Percentiles rank a stretch among this genome's conserved stretches.
phyloP scores from a whole-genome alignment of 352 stramenopile genomes.

The Globisporangium acanthophoron region DNA sequence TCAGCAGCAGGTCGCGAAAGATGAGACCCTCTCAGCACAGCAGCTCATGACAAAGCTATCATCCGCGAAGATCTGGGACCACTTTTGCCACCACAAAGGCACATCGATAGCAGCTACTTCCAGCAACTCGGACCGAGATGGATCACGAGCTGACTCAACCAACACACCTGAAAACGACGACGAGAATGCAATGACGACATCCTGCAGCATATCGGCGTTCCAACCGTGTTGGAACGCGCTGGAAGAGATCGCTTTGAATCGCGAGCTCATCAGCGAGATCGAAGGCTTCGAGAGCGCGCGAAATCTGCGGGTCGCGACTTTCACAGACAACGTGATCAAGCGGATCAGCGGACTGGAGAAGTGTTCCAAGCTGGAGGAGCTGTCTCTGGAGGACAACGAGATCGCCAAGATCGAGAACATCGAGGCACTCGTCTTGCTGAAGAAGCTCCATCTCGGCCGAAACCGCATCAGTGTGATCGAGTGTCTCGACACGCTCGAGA shows the following conservation, averaged over 20 bases:
- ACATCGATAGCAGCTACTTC: not conserved
- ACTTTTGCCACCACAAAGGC: slow-evolving; percentile 6
- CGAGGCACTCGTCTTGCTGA: slow-evolving; percentile 44
- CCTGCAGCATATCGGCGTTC: not conserved
- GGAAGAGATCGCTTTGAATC: slow-evolving; percentile 59
- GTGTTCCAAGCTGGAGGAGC: slow-evolving; percentile 65
- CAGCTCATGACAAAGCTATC: slow-evolving; percentile 46
- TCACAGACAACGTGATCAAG: slow-evolving; percentile 69
- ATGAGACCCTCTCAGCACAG: slow-evolving; percentile 31
- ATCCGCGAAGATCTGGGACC: slow-evolving; percentile 33
- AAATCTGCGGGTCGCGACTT: slow-evolving; percentile 54
- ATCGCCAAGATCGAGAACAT: slow-evolving; percentile 67
- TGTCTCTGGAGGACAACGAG: slow-evolving; percentile 77
- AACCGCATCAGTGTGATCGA: slow-evolving; percentile 71
- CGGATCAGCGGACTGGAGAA: slow-evolving; percentile 44
- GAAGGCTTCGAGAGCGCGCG: slow-evolving; percentile 44
- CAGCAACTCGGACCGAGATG: not conserved
- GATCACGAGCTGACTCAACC: no score
- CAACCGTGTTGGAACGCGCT: slow-evolving; percentile 39
- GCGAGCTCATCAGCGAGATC: slow-evolving; percentile 51
- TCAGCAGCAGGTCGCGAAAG: slow-evolving; percentile 33
- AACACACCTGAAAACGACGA: slow-evolving; percentile 12
- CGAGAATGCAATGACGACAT: slow-evolving; percentile 3
- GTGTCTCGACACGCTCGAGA: slow-evolving; percentile 48
- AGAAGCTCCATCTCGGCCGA: slow-evolving; percentile 70